phyloP scores from a whole-genome alignment of 148 eudicot species.

The Hydrangea macrophylla region DNA sequence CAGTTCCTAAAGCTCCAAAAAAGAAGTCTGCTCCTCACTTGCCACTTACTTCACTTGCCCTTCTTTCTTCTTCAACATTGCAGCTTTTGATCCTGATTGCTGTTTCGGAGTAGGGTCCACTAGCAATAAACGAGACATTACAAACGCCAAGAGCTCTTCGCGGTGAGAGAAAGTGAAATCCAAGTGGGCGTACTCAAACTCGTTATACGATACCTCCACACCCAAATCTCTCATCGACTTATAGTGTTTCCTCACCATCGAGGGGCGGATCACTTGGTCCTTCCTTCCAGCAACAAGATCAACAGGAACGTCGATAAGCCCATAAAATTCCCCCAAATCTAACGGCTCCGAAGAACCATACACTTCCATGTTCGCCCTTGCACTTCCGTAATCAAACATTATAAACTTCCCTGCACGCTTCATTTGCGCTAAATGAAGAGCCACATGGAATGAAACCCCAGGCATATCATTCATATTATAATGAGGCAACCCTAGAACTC shows the following conservation, averaged over 20 bases:
- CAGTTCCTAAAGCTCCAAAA: slow-evolving; percentile 5
- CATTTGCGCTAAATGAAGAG: slow-evolving; percentile 88
- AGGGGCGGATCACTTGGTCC: slow-evolving; percentile 81
- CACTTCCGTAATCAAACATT: slow-evolving; percentile 88
- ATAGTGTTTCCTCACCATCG: slow-evolving; percentile 85
- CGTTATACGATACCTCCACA: slow-evolving; percentile 71
- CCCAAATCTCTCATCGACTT: slow-evolving; percentile 58
- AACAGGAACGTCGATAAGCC: slow-evolving; percentile 77
- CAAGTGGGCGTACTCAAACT: slow-evolving; percentile 88
- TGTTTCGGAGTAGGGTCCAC: slow-evolving; percentile 47
- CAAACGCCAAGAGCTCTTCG: slow-evolving; percentile 86
- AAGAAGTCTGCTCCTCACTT: slow-evolving; percentile 14
- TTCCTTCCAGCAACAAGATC: slow-evolving; percentile 88
- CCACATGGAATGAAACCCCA: slow-evolving; percentile 76
- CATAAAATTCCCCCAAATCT: slow-evolving; percentile 66
- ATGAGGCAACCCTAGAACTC: slow-evolving; percentile 84
- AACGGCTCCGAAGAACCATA: slow-evolving; percentile 79
- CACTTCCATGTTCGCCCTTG: slow-evolving; percentile 52
- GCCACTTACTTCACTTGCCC: background rate
- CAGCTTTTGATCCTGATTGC: slow-evolving; percentile 10
- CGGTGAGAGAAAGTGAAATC: slow-evolving; percentile 94
- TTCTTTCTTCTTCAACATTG: slow-evolving; percentile 28
- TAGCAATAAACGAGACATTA: slow-evolving; percentile 71
- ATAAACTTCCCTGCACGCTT: slow-evolving; percentile 60
- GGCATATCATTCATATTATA: slow-evolving; percentile 99